Evolutionary conservation across 2,329 filamentous ascomycete species (phyloP), one percentile per base, ranked within the genome.

Genomic region (Anthostomella pinea): DNA sequence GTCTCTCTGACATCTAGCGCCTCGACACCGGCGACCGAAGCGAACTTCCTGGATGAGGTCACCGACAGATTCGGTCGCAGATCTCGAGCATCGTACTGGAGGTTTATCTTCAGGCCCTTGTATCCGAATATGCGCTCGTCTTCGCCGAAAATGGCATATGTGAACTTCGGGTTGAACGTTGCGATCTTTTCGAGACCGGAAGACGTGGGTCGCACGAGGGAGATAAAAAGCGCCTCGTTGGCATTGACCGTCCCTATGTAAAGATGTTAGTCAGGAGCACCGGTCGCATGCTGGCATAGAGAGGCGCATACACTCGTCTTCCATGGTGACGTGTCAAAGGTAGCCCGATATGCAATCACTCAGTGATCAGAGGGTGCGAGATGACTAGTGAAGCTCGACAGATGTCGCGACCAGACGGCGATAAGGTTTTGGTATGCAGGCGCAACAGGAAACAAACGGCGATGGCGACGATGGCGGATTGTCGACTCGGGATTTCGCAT

Each of bases 141-240:
- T n/a, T 97, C 85, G 54, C 88, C 88, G 52, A 97, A 96, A 46
- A 98, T 85, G 2, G 87, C 72, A 63, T 97, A 95, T 13, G 91
- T 96, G 61, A 90, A 94, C 56, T 79, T 77, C 0, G 93, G 94
- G 43, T 87, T 75, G 63, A 98, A 97, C 18, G 77, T 75, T 17
- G 77, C 73, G 50, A 83, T 66, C 20, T 73, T 76, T 52, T 76
- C 78, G 32, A 75, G 57, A 46, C 70, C 69, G 6, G 45, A 38
- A 8, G 45, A 30, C 4, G 33, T 31, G 19, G 46, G 49, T 38
- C 42, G 46, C 35, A 56, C 51, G 27, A 58, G 51, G 8, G 75
- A 78, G 52, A 88, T 72, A 35, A 67, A 69, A 51, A 85, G 59
- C 38, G 79, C 79, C 51, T 84, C 74, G 50, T 77, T 83, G 56